Evolutionary conservation across 2,329 filamentous ascomycete genomes (phyloP).

Genomic region (Chrysoporthe puriensis): DNA sequence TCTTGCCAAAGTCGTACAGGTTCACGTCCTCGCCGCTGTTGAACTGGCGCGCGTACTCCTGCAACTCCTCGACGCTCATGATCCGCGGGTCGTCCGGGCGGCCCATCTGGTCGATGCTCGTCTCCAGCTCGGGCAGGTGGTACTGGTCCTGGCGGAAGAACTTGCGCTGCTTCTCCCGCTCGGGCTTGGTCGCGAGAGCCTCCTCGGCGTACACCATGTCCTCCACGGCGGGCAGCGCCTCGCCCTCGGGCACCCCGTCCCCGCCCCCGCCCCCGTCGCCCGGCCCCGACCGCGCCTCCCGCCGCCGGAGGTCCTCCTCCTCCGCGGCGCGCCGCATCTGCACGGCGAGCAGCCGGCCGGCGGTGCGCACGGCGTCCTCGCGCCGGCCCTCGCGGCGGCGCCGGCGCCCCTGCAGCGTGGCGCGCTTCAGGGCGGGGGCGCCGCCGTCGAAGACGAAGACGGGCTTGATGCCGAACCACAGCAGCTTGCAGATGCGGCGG

Average conservation of each 20-base stretch:
- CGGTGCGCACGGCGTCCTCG: conserved; percentile 91
- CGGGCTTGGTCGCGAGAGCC: conserved; percentile 75
- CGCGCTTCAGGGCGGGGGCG: conserved; percentile 85
- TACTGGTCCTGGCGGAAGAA: conserved; percentile 95
- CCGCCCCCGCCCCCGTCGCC: conserved; percentile 48
- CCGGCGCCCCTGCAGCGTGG: conserved; percentile 82
- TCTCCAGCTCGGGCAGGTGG: conserved; percentile 85
- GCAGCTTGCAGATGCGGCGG: conserved; percentile 93
- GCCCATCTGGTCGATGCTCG: conserved; percentile 82
- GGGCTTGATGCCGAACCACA: conserved; percentile 94
- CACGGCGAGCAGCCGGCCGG: conserved; percentile 86
- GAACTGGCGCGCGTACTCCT: conserved; percentile 92
- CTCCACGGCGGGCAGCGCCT: conserved; percentile 67
- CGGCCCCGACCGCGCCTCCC: conserved; percentile 59
- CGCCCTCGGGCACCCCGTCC: conserved; percentile 53
- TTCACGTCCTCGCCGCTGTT: conserved; percentile 89
- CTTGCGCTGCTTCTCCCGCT: conserved; percentile 71
- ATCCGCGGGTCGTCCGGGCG: conserved; percentile 90
- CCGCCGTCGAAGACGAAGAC: conserved; percentile 99
- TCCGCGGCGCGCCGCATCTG: conserved; percentile 93
- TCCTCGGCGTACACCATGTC: conserved; percentile 91
- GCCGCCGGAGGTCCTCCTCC: conserved; percentile 75
- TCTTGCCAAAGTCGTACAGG: conserved; percentile 96
- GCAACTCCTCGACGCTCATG: conserved; percentile 93
- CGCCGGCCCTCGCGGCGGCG: conserved; percentile 81